Percentiles rank a stretch among this genome's conserved stretches.
Evolutionary conservation across 1,284 basidiomycete genomes (phyloP).

Genomic region (Fomitiporia mediterranea): DNA sequence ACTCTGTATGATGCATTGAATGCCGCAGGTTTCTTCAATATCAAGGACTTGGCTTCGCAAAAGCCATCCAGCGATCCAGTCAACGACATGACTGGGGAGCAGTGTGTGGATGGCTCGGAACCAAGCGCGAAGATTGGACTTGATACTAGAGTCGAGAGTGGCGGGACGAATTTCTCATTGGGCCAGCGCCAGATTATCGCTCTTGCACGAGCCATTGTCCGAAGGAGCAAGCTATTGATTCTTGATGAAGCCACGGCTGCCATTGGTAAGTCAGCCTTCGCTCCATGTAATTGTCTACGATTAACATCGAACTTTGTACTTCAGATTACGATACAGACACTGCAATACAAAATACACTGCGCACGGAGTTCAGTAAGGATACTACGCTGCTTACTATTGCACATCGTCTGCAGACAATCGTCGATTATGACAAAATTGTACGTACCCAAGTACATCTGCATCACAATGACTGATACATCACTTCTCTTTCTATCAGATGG

Average conservation of each 20-base stretch:
- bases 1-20: constrained; percentile 44
- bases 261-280: constrained; percentile 27
- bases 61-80: constrained; percentile 28
- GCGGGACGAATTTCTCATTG: constrained; percentile 19
- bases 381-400: constrained; percentile 34
- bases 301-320: not conserved
- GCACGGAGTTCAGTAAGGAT: constrained; percentile 24
- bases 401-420: constrained; percentile 34
- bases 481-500: constrained; percentile 26
- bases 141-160: constrained; percentile 16
- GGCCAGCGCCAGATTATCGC: constrained; percentile 36
- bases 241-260: constrained; percentile 32
- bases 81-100: constrained; percentile 41
- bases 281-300: constrained; percentile 29
- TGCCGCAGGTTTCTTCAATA: constrained; percentile 35
- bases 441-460: constrained; percentile 2
- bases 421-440: constrained; percentile 33
- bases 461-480: not conserved
- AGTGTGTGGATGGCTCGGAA: constrained; percentile 32
- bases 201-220: constrained; percentile 37
- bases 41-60: constrained; percentile 16
- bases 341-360: constrained; percentile 23
- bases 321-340: constrained; percentile 25
- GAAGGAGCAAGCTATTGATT: constrained; percentile 29
- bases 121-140: constrained; percentile 5